phyloP scores from a whole-genome alignment of 805 yeast species.

The Hanseniaspora pseudoguilliermondii region DNA sequence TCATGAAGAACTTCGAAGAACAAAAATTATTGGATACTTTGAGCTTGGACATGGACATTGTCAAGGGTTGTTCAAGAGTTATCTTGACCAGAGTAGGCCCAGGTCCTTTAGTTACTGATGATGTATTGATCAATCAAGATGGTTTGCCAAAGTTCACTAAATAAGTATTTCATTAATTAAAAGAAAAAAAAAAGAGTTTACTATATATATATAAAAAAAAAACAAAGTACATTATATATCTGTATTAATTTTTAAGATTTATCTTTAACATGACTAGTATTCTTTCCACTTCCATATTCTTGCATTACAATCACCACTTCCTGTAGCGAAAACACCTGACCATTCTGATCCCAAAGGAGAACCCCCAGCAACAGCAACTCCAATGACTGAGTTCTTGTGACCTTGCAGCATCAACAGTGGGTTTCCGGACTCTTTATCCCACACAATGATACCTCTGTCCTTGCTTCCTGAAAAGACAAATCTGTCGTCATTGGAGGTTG shows the following conservation, averaged over 20 bases:
- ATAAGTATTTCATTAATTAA: background rate
- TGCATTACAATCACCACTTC: constrained; percentile 94
- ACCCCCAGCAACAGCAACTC: constrained; percentile 80
- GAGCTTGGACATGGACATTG: constrained; percentile 39
- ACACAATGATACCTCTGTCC: constrained; percentile 91
- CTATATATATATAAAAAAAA: too few relatives aligned
- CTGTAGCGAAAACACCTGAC: constrained; percentile 87
- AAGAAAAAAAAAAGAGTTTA: background rate
- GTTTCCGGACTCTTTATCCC: constrained; percentile 88
- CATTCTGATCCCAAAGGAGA: constrained; percentile 43
- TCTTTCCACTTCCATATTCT: constrained; percentile 80
- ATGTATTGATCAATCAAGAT: constrained; percentile 41
- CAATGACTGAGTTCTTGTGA: constrained; percentile 87
- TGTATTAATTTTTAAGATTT: background rate
- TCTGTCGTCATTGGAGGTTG: constrained; percentile 84
- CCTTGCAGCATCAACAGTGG: constrained; percentile 94
- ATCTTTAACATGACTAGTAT: constrained; percentile 2
- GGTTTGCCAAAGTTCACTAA: constrained; percentile 40
- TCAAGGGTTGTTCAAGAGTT: constrained; percentile 65
- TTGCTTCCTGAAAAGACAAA: constrained; percentile 89
- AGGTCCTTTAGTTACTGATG: constrained; percentile 60
- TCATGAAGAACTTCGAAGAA: constrained; percentile 20
- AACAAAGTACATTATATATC: background rate
- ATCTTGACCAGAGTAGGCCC: constrained; percentile 78
- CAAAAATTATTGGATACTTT: constrained; percentile 23